Conservation (phyloP, 2,329 filamentous ascomycete species). For the Cladosporium sphaerospermum region DNA sequence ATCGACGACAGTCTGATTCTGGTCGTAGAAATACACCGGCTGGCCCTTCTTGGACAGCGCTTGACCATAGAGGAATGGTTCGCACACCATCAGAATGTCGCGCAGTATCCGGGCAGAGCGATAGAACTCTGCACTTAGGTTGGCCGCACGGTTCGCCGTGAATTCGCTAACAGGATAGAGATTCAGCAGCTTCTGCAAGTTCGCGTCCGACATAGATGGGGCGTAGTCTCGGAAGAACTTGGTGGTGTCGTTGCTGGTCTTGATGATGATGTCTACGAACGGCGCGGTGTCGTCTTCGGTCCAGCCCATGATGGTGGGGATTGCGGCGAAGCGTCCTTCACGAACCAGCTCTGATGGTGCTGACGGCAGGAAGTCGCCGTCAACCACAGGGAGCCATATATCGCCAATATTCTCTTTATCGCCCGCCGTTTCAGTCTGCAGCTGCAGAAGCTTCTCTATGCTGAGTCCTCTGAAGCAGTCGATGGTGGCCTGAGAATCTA, state of each 20-base stretch:
- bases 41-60: conserved; percentile 35
- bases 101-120: conserved; percentile 45
- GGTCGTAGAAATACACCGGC: conserved; percentile 45
- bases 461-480: conserved; percentile 42
- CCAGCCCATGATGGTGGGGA: conserved; percentile 39
- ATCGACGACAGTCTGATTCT: conserved; percentile 51
- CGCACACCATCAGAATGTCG: conserved; percentile 48
- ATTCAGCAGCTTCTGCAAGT: conserved; percentile 24
- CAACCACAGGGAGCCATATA: conserved; percentile 46
- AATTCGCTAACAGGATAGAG: conserved; percentile 41
- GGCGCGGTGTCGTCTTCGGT: conserved; percentile 38
- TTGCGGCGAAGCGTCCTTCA: conserved; percentile 34
- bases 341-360: conserved; percentile 37
- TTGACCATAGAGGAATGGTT: conserved; percentile 39
- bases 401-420: conserved; percentile 38
- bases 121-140: conserved; percentile 45
- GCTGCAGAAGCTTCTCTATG: conserved; percentile 39
- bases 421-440: conserved; percentile 39
- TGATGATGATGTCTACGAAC: conserved; percentile 27
- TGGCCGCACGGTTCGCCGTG: conserved; percentile 27
- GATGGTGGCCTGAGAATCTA: conserved; percentile 40
- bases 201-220: conserved; percentile 29
- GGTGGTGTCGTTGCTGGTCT: conserved; percentile 29
- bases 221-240: conserved; percentile 38
- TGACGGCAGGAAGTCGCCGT: conserved; percentile 42